Base-by-base conservation (phyloP, 257 asterid species). In the Fraxinus excelsior region DNA sequence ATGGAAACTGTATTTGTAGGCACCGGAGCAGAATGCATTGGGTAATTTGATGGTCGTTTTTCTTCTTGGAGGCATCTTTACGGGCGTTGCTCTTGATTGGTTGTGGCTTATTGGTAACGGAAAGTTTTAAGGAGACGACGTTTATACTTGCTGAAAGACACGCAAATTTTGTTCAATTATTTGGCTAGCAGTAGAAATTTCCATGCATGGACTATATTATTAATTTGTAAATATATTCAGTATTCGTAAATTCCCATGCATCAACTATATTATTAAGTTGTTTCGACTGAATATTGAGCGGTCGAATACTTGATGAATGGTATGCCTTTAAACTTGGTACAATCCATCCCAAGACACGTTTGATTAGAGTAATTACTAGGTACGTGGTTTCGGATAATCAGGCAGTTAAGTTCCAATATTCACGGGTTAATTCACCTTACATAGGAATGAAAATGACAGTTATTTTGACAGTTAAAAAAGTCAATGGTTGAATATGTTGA, bases 11-110 rank as follows among this genome's bases (percentile, higher is more conserved):
- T 18, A 12, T 77, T 70, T 53, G 79, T 69, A 94, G 99, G 98
- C 98, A n/a, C 98, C 99, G 7, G 97, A 94, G 89, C 96, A 91
- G 81, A 92, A 94, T 74, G 99, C 99, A 19, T 72, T 92, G 79
- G 99, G 98, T 18, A 94, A 92, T 72, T 32, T 94, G 84, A 80
- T 94, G 16, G 94, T 92, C 25, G 37, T 94, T 58, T 88, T 89
- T 75, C 92, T 94, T 78, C 88, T 88, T 35, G 88, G 80, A 25
- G 97, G 97, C 42, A 83, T 92, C 73, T 86, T 90, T 72, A 35
- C 90, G 0, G 99, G 99, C 0, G 97, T 83, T 16, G 84, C 88
- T 64, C 87, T 91, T 2, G 97, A 86, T 81, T 94, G 97, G 97
- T 75, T 94, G 84, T 94, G 99, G 99, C 81, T 92, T 26, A 90